Percentiles rank a stretch among this genome's conserved stretches.
phyloP scores from a whole-genome alignment of 2,329 filamentous ascomycete species.

The Nemania sp. region DNA sequence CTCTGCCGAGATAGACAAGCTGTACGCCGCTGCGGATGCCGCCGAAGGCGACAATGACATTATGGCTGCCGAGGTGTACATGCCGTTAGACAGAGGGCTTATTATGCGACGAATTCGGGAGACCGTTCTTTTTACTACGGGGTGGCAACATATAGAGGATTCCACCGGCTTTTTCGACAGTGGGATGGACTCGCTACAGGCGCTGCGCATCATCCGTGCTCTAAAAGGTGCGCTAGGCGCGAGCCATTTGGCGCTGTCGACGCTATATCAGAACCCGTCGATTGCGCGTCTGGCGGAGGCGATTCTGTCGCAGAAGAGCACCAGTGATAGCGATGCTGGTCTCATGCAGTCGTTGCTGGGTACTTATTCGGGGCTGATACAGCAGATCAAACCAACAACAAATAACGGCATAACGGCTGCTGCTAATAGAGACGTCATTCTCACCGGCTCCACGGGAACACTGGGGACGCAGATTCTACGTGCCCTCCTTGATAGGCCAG shows the following conservation, averaged over 20 bases:
- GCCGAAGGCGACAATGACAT: neutral
- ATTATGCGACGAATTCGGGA: constrained; percentile 8
- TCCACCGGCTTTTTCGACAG: constrained; percentile 14
- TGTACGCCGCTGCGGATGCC: constrained; percentile 10
- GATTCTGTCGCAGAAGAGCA: neutral
- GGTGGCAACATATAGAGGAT: constrained; percentile 1
- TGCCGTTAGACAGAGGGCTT: neutral
- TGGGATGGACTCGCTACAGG: constrained; percentile 21
- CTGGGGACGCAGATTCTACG: constrained; percentile 33
- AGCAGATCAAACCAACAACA: neutral
- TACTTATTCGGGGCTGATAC: neutral
- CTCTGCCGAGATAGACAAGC: constrained; percentile 12
- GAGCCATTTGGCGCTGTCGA: constrained; percentile 15
- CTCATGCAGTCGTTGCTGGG: neutral
- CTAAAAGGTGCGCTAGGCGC: neutral
- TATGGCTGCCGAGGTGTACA: neutral
- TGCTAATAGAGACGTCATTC: constrained; percentile 8
- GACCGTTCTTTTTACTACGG: neutral
- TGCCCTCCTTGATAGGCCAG: constrained; percentile 24
- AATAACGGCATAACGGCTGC: neutral
- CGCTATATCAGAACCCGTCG: constrained; percentile 15
- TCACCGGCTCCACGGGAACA: constrained; percentile 38
- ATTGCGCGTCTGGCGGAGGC: constrained; percentile 24
- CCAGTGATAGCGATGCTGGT: constrained; percentile 22
- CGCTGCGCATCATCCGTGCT: constrained; percentile 1